These are phyloP conservation scores for Pisolithus tinctorius DNA, from an alignment of 768 basidiomycete species.

Conservation along the genomic window DNA sequence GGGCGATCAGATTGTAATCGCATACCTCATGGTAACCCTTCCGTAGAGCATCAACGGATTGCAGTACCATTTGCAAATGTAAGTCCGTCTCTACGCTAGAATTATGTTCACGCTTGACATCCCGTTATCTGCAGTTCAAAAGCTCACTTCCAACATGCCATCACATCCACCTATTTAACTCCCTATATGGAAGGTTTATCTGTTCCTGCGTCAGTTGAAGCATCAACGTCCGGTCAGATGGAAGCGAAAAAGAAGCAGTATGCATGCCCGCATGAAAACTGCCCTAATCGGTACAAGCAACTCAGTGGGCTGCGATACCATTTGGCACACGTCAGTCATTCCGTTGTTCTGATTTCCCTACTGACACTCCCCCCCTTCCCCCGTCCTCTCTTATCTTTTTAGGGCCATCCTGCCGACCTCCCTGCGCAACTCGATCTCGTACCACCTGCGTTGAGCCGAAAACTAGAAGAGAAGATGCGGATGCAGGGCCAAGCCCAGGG, in stretches of 20 bases:
- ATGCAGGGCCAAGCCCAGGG: slow-evolving; percentile 12
- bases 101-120: slow-evolving; percentile 1
- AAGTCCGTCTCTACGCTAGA: slow-evolving; percentile 14
- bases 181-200: slow-evolving; percentile 22
- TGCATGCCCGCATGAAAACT: slow-evolving; percentile 54
- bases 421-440: slow-evolving; percentile 65
- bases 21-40: slow-evolving; percentile 1
- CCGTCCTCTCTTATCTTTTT: slow-evolving; percentile 4
- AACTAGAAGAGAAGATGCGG: slow-evolving; percentile 43
- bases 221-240: slow-evolving; percentile 23
- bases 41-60: slow-evolving; percentile 75
- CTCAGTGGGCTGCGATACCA: slow-evolving; percentile 82
- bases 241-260: slow-evolving; percentile 45
- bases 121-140: slow-evolving; percentile 47
- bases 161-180: slow-evolving; percentile 24
- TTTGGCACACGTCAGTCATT: slow-evolving; percentile 56
- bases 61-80: slow-evolving; percentile 87
- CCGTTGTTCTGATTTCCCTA: neutral
- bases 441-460: slow-evolving; percentile 61
- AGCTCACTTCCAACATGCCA: slow-evolving; percentile 64
- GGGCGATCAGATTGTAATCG: slow-evolving; percentile 8
- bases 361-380: neutral
- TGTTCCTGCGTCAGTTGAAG: slow-evolving; percentile 19
- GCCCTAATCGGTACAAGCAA: slow-evolving; percentile 75
- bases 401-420: slow-evolving; percentile 62